Base-by-base conservation (phyloP, 139 green algal genomes). In the Nannochloris sp. region DNA sequence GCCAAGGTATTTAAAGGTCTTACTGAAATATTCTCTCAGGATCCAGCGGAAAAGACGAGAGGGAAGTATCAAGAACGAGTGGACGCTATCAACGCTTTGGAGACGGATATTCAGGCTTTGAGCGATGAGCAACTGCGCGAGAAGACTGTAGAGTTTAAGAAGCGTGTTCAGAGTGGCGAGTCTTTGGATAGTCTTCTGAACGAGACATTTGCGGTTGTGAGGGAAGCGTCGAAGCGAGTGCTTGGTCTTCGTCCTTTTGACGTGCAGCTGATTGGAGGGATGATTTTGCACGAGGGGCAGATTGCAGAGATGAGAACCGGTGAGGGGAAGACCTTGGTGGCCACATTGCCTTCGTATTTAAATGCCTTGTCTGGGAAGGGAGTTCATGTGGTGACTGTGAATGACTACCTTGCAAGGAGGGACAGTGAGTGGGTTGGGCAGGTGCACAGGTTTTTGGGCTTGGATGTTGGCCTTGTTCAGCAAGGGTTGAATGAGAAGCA, bases 261-360 rank as follows among this genome's bases (percentile, higher is more conserved):
- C 63, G 91, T 97, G 30, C 94, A 99, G 84, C 77, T 97, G 13
- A 95, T 99, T 14, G 93, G 93, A 33, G 92, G 92, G 49, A 89
- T 95, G 79, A 80, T 96, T n/a, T 76, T 99, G 61, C 89, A 97
- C 59, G 79, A 92, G 40, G 93, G 93, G 5, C 61, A 87, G 57
- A 95, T 98, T 60, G 91, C 93, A 12, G 93, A 99, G 78, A 99
- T 99, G 93, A 56, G 71, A 37, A 99, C 93, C 14, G 93, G 93
- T 3, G 93, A 99, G 70, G 93, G 93, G 45, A 99, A 99, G 72
- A 98, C 93, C 14, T 72, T 97, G 44, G 88, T 96, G 53, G 89
- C 94, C 20, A 85, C 97, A 62, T 84, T 98, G 69, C 93, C 93
- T n/a, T 77, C 90, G 4, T 98, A 91, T 75, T 81, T 98, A 12